Percentiles rank a stretch among this genome's conserved stretches.
These are phyloP conservation scores for Ilyonectria robusta DNA, from an alignment of 2,329 filamentous ascomycete species.

Conservation along the genomic window DNA sequence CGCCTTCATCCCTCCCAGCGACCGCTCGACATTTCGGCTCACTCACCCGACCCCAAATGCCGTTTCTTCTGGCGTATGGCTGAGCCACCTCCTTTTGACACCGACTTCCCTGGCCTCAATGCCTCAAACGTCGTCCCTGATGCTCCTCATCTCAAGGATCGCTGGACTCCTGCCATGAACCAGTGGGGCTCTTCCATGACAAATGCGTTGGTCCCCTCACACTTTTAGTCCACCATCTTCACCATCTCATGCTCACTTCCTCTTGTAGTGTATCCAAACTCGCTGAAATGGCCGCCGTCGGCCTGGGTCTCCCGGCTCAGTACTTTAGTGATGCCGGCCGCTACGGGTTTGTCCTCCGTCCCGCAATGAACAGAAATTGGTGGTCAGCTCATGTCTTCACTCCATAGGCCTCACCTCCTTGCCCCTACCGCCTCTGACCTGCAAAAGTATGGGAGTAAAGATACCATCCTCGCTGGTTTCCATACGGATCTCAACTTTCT, in stretches of 20 bases:
- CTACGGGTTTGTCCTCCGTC: constrained; percentile 62
- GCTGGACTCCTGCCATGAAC: constrained; percentile 70
- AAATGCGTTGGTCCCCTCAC: constrained; percentile 63
- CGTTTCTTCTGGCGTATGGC: constrained; percentile 75
- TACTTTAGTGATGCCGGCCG: constrained; percentile 69
- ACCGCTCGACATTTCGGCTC: constrained; percentile 70
- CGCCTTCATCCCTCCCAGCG: constrained; percentile 68
- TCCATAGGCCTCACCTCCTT: constrained; percentile 69
- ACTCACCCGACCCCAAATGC: constrained; percentile 73
- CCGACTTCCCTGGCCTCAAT: constrained; percentile 69
- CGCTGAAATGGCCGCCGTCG: constrained; percentile 71
- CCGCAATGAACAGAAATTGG: neutral
- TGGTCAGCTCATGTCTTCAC: neutral
- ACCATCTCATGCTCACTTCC: constrained; percentile 23
- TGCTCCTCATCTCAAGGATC: constrained; percentile 61
- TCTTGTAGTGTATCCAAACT: constrained; percentile 64
- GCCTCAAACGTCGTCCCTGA: constrained; percentile 68
- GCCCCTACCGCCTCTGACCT: constrained; percentile 74
- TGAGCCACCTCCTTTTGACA: constrained; percentile 67
- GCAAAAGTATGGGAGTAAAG: constrained; percentile 63
- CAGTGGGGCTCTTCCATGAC: constrained; percentile 73
- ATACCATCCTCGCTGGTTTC: constrained; percentile 75
- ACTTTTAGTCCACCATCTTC: neutral
- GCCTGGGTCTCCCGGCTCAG: constrained; percentile 65
- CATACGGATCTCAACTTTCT: constrained; percentile 77